Conservation (phyloP, 257 asterid genomes). For the Solanum paucissectum region DNA sequence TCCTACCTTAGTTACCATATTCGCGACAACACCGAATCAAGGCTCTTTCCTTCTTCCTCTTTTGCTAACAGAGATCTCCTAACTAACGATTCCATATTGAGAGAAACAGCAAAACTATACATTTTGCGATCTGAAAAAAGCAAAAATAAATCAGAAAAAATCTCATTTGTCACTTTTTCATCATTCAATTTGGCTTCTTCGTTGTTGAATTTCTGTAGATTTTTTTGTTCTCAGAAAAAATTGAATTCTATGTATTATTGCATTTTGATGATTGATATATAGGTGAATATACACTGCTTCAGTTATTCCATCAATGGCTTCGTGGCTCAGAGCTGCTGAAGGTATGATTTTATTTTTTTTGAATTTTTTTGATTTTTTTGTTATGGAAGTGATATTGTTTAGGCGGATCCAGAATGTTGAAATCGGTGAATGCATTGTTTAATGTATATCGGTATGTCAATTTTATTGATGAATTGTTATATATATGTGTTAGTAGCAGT, state of each 20-base stretch:
- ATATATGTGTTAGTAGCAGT: not conserved
- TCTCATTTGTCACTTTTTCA: not conserved
- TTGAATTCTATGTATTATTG: not conserved
- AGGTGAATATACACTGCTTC: not conserved
- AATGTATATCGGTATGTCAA: not conserved
- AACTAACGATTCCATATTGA: not conserved
- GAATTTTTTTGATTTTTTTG: not conserved
- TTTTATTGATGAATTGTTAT: not conserved
- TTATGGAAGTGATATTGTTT: not conserved
- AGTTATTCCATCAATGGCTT: slow-evolving; percentile 17
- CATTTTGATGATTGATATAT: not conserved
- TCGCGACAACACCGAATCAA: not conserved
- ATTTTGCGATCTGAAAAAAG: not conserved
- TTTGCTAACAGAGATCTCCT: not conserved
- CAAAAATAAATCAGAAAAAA: too few relatives aligned
- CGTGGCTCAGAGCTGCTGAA: slow-evolving; percentile 99
- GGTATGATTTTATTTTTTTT: slow-evolving; percentile 26
- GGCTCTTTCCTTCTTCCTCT: not conserved
- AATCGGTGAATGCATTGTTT: not conserved
- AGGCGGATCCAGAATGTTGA: not conserved
- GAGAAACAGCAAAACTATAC: not conserved
- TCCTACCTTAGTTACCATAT: not conserved
- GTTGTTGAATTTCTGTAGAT: not conserved
- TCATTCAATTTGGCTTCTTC: not conserved
- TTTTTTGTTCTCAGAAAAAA: not conserved